Evolutionary conservation across 2,329 filamentous ascomycete species (phyloP).

Genomic region (Fusarium aywerte): DNA sequence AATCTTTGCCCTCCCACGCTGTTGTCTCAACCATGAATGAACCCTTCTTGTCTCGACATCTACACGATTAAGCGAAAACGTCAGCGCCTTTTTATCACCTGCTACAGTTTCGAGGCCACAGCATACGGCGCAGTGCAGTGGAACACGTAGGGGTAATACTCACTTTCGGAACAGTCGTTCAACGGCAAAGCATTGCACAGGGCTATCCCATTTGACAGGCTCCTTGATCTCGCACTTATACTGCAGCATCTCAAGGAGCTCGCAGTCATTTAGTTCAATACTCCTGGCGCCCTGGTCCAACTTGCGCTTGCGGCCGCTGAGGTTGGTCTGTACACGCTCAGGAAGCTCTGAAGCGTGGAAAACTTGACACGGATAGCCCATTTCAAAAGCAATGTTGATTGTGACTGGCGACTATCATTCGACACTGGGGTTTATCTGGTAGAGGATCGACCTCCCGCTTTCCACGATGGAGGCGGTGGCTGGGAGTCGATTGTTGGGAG

Average conservation of each 20-base stretch:
- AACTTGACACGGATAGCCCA: slow-evolving; percentile 68
- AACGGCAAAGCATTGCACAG: slow-evolving; percentile 66
- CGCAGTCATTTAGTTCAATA: slow-evolving; percentile 65
- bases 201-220: slow-evolving; percentile 58
- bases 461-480: slow-evolving; percentile 53
- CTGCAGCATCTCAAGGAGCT: slow-evolving; percentile 68
- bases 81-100: slow-evolving; percentile 1
- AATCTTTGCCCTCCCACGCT: slow-evolving; percentile 63
- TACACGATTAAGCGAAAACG: slow-evolving; percentile 47
- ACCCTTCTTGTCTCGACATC: slow-evolving; percentile 68
- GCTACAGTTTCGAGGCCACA: not conserved
- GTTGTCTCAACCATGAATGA: slow-evolving; percentile 72
- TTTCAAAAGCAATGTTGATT: slow-evolving; percentile 47
- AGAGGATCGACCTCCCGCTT: not conserved
- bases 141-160: slow-evolving; percentile 43
- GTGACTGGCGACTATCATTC: not conserved
- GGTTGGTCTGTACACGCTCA: slow-evolving; percentile 59
- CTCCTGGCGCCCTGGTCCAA: slow-evolving; percentile 51
- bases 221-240: slow-evolving; percentile 67
- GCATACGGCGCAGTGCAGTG: not conserved
- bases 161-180: slow-evolving; percentile 70
- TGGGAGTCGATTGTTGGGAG: slow-evolving; percentile 62
- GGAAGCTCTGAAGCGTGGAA: slow-evolving; percentile 66
- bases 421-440: not conserved
- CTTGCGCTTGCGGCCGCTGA: slow-evolving; percentile 65